Evolutionary conservation across 108 stramenopile genomes (phyloP), one percentile per base, ranked within the genome.

Genomic region (Seminavis robusta): DNA sequence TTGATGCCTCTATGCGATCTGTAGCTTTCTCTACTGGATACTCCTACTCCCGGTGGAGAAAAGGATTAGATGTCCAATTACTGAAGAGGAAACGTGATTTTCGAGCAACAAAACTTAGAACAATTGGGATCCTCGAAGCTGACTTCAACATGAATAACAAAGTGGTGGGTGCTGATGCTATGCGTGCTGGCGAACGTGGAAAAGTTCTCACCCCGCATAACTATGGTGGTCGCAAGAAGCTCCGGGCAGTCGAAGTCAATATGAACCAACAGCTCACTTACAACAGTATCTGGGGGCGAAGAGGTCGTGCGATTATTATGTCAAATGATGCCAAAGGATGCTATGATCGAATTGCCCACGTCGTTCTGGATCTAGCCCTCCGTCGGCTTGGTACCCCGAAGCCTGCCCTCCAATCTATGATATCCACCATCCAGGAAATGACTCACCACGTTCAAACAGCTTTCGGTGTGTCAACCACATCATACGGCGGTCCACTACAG

Each of bases 261-360:
- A 20, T 51, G 27, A 51, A 50, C 34, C 50, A 50, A 28, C n/a
- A 21, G 4, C 27, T 61, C 13, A 26, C 60, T 2, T 40, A 25
- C 8, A 24, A 51, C 29, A 16, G 4, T 16, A 24, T 51, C 16
- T 38, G 60, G 24, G 37, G 52, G 40, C 23, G 2, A 4, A 13
- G 19, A 2, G 3, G 6, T 20, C 33, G 11, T 26, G 33, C 23
- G 6, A 36, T 3, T 27, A 6, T 46, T 9, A 33, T 39, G 26
- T 38, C 50, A 8, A 55, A 28, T 10, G 63, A 64, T 19, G 63
- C 63, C 6, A 54, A 52, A 27, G 20, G 43, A 6, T 60, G 59
- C 50, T 67, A 67, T 37, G 58, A 67, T 24, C 30, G 58, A 24
- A 52, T 67, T 13, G 34, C 20, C 16, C 66, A 67, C 27, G 11